Conservation (phyloP, 2,329 filamentous ascomycete species). For the Talaromyces sp. region DNA sequence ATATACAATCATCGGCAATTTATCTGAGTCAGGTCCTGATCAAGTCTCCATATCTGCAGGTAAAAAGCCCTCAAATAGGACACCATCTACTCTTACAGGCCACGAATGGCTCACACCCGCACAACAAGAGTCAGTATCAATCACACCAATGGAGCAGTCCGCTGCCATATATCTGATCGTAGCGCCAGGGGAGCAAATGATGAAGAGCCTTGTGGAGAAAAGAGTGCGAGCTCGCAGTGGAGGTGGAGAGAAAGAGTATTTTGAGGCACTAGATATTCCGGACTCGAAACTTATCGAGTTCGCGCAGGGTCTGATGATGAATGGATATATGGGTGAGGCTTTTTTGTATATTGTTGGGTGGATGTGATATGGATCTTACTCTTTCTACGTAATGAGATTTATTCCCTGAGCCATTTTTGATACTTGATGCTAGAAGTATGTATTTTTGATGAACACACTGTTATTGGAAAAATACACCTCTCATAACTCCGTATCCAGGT, state of each 20-base stretch:
- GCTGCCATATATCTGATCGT: constrained; percentile 27
- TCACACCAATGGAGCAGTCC: constrained; percentile 9
- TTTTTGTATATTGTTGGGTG: constrained; percentile 35
- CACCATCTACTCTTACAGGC: background rate
- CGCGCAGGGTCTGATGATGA: constrained; percentile 27
- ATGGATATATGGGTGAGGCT: constrained; percentile 26
- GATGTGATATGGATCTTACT: constrained; percentile 19
- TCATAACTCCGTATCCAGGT: background rate
- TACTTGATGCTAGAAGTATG: background rate
- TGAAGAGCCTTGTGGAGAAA: constrained; percentile 25
- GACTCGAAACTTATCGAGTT: constrained; percentile 29
- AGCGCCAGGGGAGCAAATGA: constrained; percentile 28
- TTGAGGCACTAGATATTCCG: constrained; percentile 23
- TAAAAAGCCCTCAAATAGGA: constrained; percentile 5
- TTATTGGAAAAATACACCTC: background rate
- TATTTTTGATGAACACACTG: background rate
- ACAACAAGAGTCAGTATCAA: constrained; percentile 25
- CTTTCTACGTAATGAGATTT: background rate
- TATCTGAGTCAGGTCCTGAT: constrained; percentile 11
- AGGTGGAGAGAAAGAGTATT: constrained; percentile 24
- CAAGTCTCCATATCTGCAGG: constrained; percentile 7
- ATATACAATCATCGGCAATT: constrained; percentile 23
- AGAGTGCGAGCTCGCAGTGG: constrained; percentile 24
- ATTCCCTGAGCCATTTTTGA: background rate
- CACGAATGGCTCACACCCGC: constrained; percentile 25